Percentiles rank a stretch among this genome's conserved stretches.
Evolutionary conservation across 352 stramenopile species (phyloP).

Genomic region (Phytopythium oedochilum): DNA sequence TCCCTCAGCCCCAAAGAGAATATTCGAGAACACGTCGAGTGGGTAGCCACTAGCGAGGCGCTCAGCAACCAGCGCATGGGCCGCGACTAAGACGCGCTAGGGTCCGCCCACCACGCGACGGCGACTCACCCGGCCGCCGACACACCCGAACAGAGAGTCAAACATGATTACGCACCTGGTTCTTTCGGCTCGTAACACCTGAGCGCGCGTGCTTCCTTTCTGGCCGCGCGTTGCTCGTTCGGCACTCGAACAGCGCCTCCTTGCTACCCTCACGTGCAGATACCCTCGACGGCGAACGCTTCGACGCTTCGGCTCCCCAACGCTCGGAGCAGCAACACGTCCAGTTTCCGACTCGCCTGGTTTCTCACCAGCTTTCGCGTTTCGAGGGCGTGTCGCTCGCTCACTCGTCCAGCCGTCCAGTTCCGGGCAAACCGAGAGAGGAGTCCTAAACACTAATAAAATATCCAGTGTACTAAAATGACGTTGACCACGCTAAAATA

Average conservation of each 20-base stretch:
- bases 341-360: constrained; percentile 3
- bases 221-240: not conserved
- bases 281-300: too few relatives aligned
- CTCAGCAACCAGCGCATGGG: not conserved
- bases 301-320: not conserved
- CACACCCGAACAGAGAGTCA: too few relatives aligned
- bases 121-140: too few relatives aligned
- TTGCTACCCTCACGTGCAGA: too few relatives aligned
- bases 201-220: not conserved
- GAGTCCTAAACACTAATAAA: too few relatives aligned
- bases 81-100: not conserved
- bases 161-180: not conserved
- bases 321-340: not conserved
- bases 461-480: too few relatives aligned
- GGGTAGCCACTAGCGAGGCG: not conserved
- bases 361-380: not conserved
- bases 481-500: too few relatives aligned
- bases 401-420: too few relatives aligned
- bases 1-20: not conserved
- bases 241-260: not conserved
- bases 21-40: constrained; percentile 1
- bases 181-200: not conserved
- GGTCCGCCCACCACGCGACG: too few relatives aligned
- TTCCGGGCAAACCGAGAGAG: too few relatives aligned
- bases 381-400: not conserved